A percentile compares a stretch with the other conserved stretches of the same genome.
Conservation (phyloP, 768 basidiomycete species). For the Lactarius psammicola region DNA sequence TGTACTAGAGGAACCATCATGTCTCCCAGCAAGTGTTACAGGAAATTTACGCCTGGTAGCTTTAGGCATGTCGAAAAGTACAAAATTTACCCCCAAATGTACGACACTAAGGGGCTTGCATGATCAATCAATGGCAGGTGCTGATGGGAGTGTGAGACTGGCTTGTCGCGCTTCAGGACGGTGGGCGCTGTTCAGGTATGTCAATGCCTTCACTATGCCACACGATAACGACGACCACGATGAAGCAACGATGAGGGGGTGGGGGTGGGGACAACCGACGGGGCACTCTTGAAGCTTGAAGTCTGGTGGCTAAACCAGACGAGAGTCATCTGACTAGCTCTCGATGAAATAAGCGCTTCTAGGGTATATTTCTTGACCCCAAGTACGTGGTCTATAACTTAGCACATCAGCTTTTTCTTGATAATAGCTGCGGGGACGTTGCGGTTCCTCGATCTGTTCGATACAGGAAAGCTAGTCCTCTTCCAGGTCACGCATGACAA, state of each 20-base stretch:
- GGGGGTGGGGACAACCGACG: too few relatives aligned
- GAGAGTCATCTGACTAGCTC: too few relatives aligned
- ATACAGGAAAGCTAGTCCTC: constrained; percentile 88
- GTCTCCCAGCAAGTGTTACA: constrained; percentile 37
- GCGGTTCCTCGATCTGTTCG: constrained; percentile 91
- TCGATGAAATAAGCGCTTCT: too few relatives aligned
- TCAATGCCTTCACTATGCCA: neutral
- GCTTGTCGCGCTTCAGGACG: neutral
- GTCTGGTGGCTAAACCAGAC: too few relatives aligned
- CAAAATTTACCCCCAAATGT: neutral
- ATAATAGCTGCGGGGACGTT: constrained; percentile 96
- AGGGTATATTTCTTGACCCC: too few relatives aligned
- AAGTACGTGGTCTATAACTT: too few relatives aligned
- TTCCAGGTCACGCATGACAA: constrained; percentile 90
- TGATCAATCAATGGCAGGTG: neutral
- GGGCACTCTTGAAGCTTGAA: too few relatives aligned
- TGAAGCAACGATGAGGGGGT: too few relatives aligned
- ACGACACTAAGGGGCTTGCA: neutral
- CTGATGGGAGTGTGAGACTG: neutral
- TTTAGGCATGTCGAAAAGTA: constrained; percentile 40
- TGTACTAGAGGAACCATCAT: constrained; percentile 45
- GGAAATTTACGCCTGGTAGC: constrained; percentile 46
- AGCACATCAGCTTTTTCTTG: constrained; percentile 62
- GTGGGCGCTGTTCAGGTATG: too few relatives aligned
- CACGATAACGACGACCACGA: too few relatives aligned